Conservation (phyloP, 441 rosid genomes). For the Corymbia citriodora region DNA sequence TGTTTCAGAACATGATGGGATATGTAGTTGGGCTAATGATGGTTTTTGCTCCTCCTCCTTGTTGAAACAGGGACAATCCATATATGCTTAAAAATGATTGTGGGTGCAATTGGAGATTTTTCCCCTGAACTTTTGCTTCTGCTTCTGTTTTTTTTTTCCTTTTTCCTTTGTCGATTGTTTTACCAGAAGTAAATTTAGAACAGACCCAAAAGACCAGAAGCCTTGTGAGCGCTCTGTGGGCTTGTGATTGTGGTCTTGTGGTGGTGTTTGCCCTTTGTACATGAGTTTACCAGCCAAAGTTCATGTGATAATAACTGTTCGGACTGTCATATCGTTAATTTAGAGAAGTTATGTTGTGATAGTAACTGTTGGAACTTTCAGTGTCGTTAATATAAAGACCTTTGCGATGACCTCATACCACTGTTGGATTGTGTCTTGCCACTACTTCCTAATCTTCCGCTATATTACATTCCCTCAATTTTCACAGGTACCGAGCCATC, state of each 20-base stretch:
- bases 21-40: background rate
- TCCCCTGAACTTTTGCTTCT: background rate
- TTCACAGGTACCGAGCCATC: slow-evolving; percentile 74
- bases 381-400: background rate
- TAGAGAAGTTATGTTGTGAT: background rate
- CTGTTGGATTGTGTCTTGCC: background rate
- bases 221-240: background rate
- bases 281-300: background rate
- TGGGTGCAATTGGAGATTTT: background rate
- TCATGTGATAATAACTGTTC: background rate
- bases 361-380: background rate
- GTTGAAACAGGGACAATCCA: background rate
- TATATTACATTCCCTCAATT: background rate
- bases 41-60: background rate
- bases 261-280: background rate
- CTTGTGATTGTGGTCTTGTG: background rate
- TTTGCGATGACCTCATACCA: background rate
- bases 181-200: background rate
- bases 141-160: background rate
- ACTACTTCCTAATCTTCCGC: background rate
- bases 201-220: background rate
- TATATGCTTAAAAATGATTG: background rate
- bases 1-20: background rate
- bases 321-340: background rate
- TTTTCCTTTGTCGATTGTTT: background rate